Base-by-base conservation (phyloP, 257 asterid genomes). In the Cynanchum wilfordii region DNA sequence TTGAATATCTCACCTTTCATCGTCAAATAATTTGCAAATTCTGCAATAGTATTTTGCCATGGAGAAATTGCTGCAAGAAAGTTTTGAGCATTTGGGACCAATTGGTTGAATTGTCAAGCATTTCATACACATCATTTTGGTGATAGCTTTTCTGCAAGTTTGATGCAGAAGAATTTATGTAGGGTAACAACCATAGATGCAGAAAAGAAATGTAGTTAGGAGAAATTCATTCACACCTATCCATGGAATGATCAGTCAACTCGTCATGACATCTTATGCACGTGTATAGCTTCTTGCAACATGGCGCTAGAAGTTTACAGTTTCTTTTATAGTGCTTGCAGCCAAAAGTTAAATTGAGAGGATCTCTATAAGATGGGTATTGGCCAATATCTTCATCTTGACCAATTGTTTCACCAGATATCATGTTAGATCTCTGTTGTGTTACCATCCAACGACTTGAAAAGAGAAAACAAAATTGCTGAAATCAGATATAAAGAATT, bases 201-300 rank as follows among this genome's bases (percentile, higher is more conserved):
- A 33, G 51, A 45, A 77, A 20, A 71, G 57, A 73, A 77, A 74
- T 56, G 56, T 25, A 56, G 71, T 64, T 69, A 76, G 69, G 38
- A 5, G 16, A 9, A 25, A 24, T 15, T 49, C 50, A 36, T 64
- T 20, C 49, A 77, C 70, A 91, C 98, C 96, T 89, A 84, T 90
- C 92, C 80, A 88, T 74, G 64, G 87, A 74, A 77, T 92, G 98
- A 86, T 90, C 92, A 25, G 89, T 27, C 80, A 76, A 74, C 57
- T 92, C 98, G 76, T 92, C 97, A 66, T 92, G 98, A 80, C 98
- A 92, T 73, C 92, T 91, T 79, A 92, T 85, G 87, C 98, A 92
- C 38, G 98, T 81, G 82, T 77, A 87, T 29, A 92, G 84, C 87
- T 86, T 81, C 73, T 86, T 85, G 85, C 98, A 92, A 79, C 98